These are phyloP conservation scores for Tetrapisispora taiwanensis DNA, from an alignment of 805 yeast genomes.

Conservation along the genomic window DNA sequence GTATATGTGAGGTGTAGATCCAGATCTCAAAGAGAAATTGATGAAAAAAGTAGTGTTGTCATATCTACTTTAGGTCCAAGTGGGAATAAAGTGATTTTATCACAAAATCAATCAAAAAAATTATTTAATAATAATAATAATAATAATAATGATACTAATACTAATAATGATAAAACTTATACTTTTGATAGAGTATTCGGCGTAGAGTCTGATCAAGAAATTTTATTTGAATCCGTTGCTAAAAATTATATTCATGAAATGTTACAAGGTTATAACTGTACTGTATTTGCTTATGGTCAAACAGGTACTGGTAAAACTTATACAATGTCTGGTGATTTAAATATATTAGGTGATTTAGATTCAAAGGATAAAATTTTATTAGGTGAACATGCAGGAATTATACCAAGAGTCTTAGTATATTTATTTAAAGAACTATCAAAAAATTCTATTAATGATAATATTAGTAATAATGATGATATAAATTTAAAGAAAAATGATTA, in stretches of 20 bases:
- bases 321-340: slow-evolving; percentile 61
- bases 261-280: slow-evolving; percentile 73
- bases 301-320: slow-evolving; percentile 82
- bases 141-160: background rate
- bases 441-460: slow-evolving; percentile 14
- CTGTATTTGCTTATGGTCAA: slow-evolving; percentile 79
- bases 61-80: slow-evolving; percentile 39
- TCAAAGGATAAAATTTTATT: slow-evolving; percentile 20
- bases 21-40: slow-evolving; percentile 43
- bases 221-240: slow-evolving; percentile 57
- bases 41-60: slow-evolving; percentile 46
- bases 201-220: slow-evolving; percentile 64
- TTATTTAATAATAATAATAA: background rate
- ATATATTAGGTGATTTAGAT: slow-evolving; percentile 30
- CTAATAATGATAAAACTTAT: slow-evolving; percentile 35
- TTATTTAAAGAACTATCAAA: slow-evolving; percentile 42
- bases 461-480: background rate
- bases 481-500: slow-evolving; percentile 32
- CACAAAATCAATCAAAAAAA: slow-evolving; percentile 12
- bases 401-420: slow-evolving; percentile 47
- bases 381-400: slow-evolving; percentile 47
- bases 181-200: slow-evolving; percentile 74
- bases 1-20: slow-evolving; percentile 52
- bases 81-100: slow-evolving; percentile 38
- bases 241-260: slow-evolving; percentile 44